Evolutionary conservation across 768 basidiomycete species (phyloP), one percentile per base, ranked within the genome.

Genomic region (Suillus plorans): DNA sequence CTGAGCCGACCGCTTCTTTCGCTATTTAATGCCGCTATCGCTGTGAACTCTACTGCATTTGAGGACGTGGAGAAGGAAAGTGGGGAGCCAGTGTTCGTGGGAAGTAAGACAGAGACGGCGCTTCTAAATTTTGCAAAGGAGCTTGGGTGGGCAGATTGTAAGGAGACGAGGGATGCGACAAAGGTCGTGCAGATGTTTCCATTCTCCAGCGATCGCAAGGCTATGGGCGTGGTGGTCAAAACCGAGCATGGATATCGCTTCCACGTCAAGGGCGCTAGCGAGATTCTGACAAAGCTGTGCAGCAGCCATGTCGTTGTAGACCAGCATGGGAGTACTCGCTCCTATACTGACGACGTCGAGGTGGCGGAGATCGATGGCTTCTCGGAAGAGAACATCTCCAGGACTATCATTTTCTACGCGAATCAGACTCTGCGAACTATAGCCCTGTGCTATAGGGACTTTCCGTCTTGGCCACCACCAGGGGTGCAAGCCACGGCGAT

Each of bases 371-470:
- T 97, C 64, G 88, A 87, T 69, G 80, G 85, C 12, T 78, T 88
- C 20, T 87, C 89, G 16, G 81, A 82, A 65, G 89, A 91, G 71
- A 98, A 98, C 73, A 94, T 98, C 74, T 85, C 84, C 34, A 86
- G 93, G 55, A 98, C 97, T 16, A 98, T 96, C 77, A 96, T 97
- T 69, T 97, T 97, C 78, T 99, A 99, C 75, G 96, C 96, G 71
- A 96, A 96, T 76, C 97, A 99, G 79, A 91, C 89, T 14, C 87
- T 98, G 12, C 88, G 97, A 59, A 98, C 97, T 2, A 93, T 99
- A 69, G 95, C 96, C 1, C 78, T 98, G 53, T 97, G 96, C 76
- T 98, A 98, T 73, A 85, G 89, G 57, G 96, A 99, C 72, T 89
- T 97, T 64, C 74, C 86, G 6, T 75, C 80, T 1, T 98, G 97